Evolutionary conservation across 225 moss, liverwort and hornwort species (phyloP), one percentile per base, ranked within the genome.

Genomic region (Asterella californica): DNA sequence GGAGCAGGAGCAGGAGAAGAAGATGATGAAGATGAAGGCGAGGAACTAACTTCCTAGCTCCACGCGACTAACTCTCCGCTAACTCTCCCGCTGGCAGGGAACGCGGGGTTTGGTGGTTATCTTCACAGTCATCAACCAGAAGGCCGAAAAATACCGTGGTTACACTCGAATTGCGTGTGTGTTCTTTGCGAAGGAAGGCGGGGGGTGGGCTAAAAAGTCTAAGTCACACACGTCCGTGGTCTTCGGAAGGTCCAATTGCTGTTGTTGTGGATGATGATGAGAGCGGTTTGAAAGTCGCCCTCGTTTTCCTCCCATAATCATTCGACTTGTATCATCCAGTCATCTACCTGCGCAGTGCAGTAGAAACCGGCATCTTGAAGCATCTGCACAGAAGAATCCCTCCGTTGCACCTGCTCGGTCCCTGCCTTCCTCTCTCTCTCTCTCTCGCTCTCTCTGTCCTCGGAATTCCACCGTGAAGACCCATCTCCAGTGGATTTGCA

Each of bases 361-460:
- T 9, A 10, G 15, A 18, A 48, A 25, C 47, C 9, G 46, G 71
- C 10, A 48, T 71, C 71, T 48, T 47, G 21, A 65, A 11, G 71
- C 10, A 71, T 71, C 71, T 71, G 17, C 71, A 48, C 17, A n/a
- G 46, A 48, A 71, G 71, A 71, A 47, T n/a, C 71, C n/a, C 7
- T 11, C 7, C 22, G 25, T 38, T 32, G 21, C 25, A 46, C 71
- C 36, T 47, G 61, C 61, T 61, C 61, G 6, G 61, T 70, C 38
- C 24, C 45, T 70, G 42, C 21, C 32, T 18, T 8, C 38, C 45
- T 71, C n/a, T n/a, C n/a, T n/a, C n/a, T n/a, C n/a, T n/a, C n/a
- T n/a, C n/a, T n/a, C n/a, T n/a, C n/a, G n/a, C n/a, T 18, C 10
- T 18, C 46, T 65, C 65, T n/a, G 3, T 42, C 42, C 42, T 7